Evolutionary conservation across 148 eudicot genomes (phyloP), one percentile per base, ranked within the genome.

Genomic region (Nepenthes mirabilis): DNA sequence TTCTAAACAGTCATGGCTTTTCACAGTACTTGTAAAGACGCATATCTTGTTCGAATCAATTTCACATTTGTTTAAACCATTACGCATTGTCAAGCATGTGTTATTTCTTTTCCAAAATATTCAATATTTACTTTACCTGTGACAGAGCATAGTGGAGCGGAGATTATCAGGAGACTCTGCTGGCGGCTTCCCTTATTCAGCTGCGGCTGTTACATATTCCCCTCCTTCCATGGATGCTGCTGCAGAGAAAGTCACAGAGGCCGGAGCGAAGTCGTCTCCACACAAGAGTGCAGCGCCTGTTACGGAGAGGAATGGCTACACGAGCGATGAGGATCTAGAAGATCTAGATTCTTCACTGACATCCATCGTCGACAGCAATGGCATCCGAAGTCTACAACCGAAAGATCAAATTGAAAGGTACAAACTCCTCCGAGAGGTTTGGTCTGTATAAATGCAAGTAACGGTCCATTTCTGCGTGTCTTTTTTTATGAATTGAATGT

Each of bases 271-370:
- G 49, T 60, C 23, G 23, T 23, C 83, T 37, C 81, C 69, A 37
- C 47, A 79, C 37, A 69, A 70, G 34, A 77, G 84, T 63, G 84
- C 70, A 32, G 77, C 78, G 51, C 82, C 91, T n/a, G 59, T 68
- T 65, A 67, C 75, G 37, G 95, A 82, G 73, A 81, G 75, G 66
- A 91, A 87, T 61, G 97, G 95, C 37, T 91, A 88, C 60, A 85
- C 95, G 2, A 87, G 97, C 11, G 95, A 91, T 55, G 96, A 88
- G 36, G 96, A 91, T 56, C 74, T 91, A 58, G 90, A 87, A 9
- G 82, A 85, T 68, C 70, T 91, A 3, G 83, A 83, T 65, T 87
- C 79, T 52, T 83, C 90, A 47, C 58, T 88, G 11, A 50, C 77
- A 47, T 77, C 82, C 10, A 62, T 83, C 47, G 59, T 80, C 4